A percentile compares a stretch with the other conserved stretches of the same genome.
These are phyloP conservation scores for Podospora didyma DNA, from an alignment of 495 filamentous ascomycete genomes.

Conservation along the genomic window DNA sequence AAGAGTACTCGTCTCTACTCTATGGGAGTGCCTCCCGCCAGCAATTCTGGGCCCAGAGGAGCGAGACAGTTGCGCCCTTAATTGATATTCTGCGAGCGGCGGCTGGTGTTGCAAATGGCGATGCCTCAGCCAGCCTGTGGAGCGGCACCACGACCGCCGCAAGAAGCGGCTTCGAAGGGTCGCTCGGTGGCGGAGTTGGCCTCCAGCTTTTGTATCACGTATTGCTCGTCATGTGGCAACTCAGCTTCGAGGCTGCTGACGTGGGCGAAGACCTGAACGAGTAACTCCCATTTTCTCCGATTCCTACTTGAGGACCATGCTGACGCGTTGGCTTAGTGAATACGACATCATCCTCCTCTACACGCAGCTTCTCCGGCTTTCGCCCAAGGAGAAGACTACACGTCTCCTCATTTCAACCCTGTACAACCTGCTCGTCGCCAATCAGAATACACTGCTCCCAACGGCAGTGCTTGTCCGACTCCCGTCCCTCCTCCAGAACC, in stretches of 20 bases:
- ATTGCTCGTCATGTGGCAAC: conserved; percentile 87
- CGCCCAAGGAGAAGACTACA: conserved; percentile 97
- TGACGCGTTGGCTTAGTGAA: conserved; percentile 50
- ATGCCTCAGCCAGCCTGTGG: conserved; percentile 63
- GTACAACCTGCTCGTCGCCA: conserved; percentile 74
- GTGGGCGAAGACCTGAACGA: conserved; percentile 85
- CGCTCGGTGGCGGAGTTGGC: conserved; percentile 75
- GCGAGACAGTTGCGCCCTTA: conserved; percentile 77
- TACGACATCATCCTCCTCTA: conserved; percentile 90
- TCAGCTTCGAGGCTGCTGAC: conserved; percentile 82
- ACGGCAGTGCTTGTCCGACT: conserved; percentile 77
- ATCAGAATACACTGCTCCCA: conserved; percentile 74
- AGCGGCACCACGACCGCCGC: conserved; percentile 56
- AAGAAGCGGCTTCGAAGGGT: conserved; percentile 55
- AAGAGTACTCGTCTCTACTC: conserved; percentile 84
- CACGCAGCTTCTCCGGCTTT: conserved; percentile 81
- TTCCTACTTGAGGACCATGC: background rate
- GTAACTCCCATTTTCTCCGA: conserved; percentile 48
- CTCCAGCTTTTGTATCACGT: conserved; percentile 94
- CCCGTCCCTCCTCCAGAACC: conserved; percentile 74
- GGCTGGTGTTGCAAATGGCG: conserved; percentile 61
- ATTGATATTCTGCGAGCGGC: conserved; percentile 79
- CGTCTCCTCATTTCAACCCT: conserved; percentile 86
- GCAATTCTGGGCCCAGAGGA: conserved; percentile 82
- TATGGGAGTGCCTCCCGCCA: conserved; percentile 69